Base-by-base conservation (phyloP, 768 basidiomycete species). In the Suillus clintonianus region DNA sequence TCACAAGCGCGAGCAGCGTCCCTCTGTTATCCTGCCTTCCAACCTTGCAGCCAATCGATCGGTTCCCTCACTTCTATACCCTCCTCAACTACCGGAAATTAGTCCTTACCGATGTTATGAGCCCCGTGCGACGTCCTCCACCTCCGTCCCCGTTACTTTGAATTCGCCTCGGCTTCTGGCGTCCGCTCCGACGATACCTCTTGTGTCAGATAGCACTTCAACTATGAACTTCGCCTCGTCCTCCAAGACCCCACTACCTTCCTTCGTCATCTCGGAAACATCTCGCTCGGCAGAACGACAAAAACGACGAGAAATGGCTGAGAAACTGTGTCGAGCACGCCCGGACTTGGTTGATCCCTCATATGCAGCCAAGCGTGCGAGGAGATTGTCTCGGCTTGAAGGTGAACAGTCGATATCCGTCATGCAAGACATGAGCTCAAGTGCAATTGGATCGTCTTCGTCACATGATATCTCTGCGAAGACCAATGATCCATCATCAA, bases 281-380 rank as follows among this genome's bases (percentile, higher is more conserved):
- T 41, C 56, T 42, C 68, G 66, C 53, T 71, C 61, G 4, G 70
- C 62, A 30, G 64, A 64, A 42, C 70, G 70, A 17, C 69, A 67
- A 15, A 63, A 65, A 0, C 62, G 64, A 48, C 70, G 68, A 2
- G 70, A 68, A 4, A 71, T 70, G 45, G 80, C 79, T 1, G 79
- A 82, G 42, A 80, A 78, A 39, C 72, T 86, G 17, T 77, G 79
- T 5, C 69, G 67, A 15, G 82, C 82, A 13, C 78, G 80, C 32
- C 85, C 85, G 3, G 78, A 82, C 60, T 75, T 79, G 9, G 78
- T 81, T 2, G 69, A 70, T 8, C 68, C 75, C 3, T 70, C 76
- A 0, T 81, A 79, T 61, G 56, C 66, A 48, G 53, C 55, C 6
- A 76, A 73, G 58, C 68, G 72, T 11, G 72, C 73, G 15, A 69